A percentile compares a stretch with the other conserved stretches of the same genome.
These are phyloP conservation scores for Lathyrus aphaca DNA, from an alignment of 306 rosid genomes.

Conservation along the genomic window DNA sequence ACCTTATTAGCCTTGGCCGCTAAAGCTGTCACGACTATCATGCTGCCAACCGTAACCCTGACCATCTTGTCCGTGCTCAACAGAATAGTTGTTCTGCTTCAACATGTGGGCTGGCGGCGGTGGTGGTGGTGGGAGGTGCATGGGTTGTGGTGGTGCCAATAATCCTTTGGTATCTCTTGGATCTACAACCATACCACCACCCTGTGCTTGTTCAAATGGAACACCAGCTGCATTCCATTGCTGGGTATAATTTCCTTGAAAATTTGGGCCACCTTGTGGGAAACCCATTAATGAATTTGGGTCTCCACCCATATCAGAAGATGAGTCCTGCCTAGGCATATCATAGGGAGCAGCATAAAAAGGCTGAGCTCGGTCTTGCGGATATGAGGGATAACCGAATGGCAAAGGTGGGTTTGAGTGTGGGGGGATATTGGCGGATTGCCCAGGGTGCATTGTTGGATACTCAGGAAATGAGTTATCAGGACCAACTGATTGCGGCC, in stretches of 20 bases:
- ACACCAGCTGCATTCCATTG: conserved; percentile 74
- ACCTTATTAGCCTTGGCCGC: conserved; percentile 53
- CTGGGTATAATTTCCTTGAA: conserved; percentile 62
- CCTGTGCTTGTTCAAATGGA: conserved; percentile 67
- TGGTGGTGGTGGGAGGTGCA: conserved; percentile 63
- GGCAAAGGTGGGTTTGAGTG: conserved; percentile 74
- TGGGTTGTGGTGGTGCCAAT: conserved; percentile 68
- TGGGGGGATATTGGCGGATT: conserved; percentile 57
- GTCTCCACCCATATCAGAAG: conserved; percentile 64
- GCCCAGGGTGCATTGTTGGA: conserved; percentile 68
- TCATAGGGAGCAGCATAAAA: conserved; percentile 77
- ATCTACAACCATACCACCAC: conserved; percentile 62
- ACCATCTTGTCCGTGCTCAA: conserved; percentile 69
- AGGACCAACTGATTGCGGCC: conserved; percentile 66
- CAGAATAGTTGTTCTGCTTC: conserved; percentile 61
- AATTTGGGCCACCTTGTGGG: conserved; percentile 72
- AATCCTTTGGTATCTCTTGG: conserved; percentile 78
- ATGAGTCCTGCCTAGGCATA: conserved; percentile 70
- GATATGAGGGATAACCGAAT: conserved; percentile 70
- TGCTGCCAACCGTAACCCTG: conserved; percentile 72
- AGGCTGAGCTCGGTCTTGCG: conserved; percentile 72
- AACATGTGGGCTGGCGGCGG: conserved; percentile 64
- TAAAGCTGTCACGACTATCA: conserved; percentile 63
- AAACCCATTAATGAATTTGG: conserved; percentile 76
- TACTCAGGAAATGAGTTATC: conserved; percentile 69